phyloP scores from a whole-genome alignment of 345 rosid species.

The Dipteronia sinensis region DNA sequence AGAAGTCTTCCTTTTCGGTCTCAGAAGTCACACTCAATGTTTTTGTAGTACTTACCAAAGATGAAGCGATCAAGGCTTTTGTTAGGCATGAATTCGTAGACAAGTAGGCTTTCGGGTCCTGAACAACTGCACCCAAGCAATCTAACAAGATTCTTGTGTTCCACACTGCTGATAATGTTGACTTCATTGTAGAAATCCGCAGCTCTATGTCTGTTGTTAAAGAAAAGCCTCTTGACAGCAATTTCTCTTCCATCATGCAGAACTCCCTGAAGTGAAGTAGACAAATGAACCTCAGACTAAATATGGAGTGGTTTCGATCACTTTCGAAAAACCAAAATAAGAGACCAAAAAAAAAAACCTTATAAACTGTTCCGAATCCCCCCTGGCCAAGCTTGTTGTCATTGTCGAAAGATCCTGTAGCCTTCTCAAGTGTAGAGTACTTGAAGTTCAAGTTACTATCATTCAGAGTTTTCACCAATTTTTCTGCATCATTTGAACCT shows the following conservation, averaged over 20 bases:
- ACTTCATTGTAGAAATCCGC: conserved; percentile 94
- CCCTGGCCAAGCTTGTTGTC: conserved; percentile 95
- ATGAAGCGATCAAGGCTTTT: conserved; percentile 84
- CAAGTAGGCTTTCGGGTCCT: conserved; percentile 94
- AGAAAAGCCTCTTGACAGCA: conserved; percentile 89
- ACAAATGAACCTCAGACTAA: not conserved
- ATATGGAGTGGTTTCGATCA: not conserved
- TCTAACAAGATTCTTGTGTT: conserved; percentile 92
- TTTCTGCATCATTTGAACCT: conserved; percentile 74
- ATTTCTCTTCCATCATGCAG: conserved; percentile 88
- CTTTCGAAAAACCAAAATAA: not conserved
- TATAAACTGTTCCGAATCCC: conserved; percentile 92
- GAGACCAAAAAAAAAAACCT: conserved; percentile 49
- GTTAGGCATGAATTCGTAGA: conserved; percentile 81
- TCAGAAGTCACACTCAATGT: not conserved
- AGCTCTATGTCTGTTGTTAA: conserved; percentile 87
- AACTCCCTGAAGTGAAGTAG: conserved; percentile 55
- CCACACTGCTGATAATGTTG: conserved; percentile 81
- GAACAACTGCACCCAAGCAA: conserved; percentile 90
- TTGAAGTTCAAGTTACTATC: conserved; percentile 92
- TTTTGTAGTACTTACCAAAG: conserved; percentile 51
- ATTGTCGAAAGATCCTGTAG: conserved; percentile 68
- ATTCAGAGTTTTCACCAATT: conserved; percentile 62
- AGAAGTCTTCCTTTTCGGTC: not conserved
- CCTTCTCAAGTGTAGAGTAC: conserved; percentile 84